phyloP scores from a whole-genome alignment of 2,329 filamentous ascomycete species.

The Nothophaeocryptopus gaeumannii region DNA sequence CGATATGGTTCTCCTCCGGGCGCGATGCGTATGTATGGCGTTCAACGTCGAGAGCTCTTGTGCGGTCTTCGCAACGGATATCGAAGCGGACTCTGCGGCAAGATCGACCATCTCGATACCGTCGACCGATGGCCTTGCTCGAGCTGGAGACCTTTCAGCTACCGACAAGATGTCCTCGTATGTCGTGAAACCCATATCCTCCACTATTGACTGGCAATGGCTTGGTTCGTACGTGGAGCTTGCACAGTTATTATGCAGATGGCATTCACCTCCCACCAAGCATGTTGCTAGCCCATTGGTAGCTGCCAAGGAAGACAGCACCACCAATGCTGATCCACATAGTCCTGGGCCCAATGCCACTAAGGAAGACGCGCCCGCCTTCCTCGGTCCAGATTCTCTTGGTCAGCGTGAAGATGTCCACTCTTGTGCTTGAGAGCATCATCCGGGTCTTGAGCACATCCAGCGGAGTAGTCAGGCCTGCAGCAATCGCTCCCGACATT shows the following conservation, averaged over 20 bases:
- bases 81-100: too few species aligned
- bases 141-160: too few species aligned
- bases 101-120: too few species aligned
- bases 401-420: constrained; percentile 59
- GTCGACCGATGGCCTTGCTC: too few species aligned
- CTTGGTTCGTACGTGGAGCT: too few species aligned
- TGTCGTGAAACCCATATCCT: too few species aligned
- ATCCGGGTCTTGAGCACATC: constrained; percentile 96
- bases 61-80: too few species aligned
- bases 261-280: constrained; percentile 51
- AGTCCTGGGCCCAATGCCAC: constrained; percentile 75
- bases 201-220: too few species aligned
- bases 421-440: constrained; percentile 77
- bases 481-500: constrained; percentile 77
- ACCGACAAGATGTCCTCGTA: too few species aligned
- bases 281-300: constrained; percentile 81
- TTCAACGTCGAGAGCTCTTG: too few species aligned
- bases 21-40: too few species aligned
- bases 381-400: constrained; percentile 62
- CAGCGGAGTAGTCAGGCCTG: constrained; percentile 83
- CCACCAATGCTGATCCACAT: constrained; percentile 95
- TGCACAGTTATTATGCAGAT: constrained; percentile 7
- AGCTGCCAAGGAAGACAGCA: constrained; percentile 89
- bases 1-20: too few species aligned
- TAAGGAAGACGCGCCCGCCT: constrained; percentile 68